Conservation (phyloP, 2,329 filamentous ascomycete species). For the Lasiodiplodia theobromae region DNA sequence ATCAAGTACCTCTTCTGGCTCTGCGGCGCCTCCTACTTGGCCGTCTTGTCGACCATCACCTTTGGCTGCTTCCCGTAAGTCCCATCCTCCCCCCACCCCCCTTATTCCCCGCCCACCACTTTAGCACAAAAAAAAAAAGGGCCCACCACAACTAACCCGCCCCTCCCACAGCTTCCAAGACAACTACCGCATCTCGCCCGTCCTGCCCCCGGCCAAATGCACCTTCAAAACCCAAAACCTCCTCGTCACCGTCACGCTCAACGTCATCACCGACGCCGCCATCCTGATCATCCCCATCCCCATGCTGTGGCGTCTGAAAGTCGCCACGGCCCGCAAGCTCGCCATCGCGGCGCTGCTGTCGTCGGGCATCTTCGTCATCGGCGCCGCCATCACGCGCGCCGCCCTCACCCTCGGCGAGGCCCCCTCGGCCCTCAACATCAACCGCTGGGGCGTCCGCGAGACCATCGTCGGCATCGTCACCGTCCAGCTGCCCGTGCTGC, state of each 20-base stretch:
- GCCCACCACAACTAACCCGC: not conserved
- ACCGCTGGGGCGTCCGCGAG: conserved; percentile 49
- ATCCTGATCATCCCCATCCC: conserved; percentile 46
- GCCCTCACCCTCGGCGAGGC: conserved; percentile 40
- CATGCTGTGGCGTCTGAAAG: conserved; percentile 43
- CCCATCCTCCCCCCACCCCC: not conserved
- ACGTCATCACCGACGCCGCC: conserved; percentile 43
- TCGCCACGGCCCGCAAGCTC: conserved; percentile 42
- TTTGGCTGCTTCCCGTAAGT: conserved; percentile 38
- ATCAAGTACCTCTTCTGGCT: conserved; percentile 41
- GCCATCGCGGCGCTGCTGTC: conserved; percentile 43
- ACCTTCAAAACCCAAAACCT: conserved; percentile 42
- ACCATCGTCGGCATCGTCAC: conserved; percentile 47
- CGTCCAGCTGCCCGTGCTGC: conserved; percentile 45
- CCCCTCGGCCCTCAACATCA: conserved; percentile 44
- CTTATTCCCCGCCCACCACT: no score
- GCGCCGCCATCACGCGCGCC: conserved; percentile 44
- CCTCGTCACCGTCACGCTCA: conserved; percentile 40
- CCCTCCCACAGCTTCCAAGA: conserved; percentile 30
- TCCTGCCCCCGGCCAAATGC: conserved; percentile 39
- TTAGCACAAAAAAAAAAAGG: not conserved
- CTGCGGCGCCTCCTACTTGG: conserved; percentile 40
- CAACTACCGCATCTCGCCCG: conserved; percentile 41
- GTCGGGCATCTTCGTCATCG: conserved; percentile 47
- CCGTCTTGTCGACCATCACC: conserved; percentile 43